phyloP scores from a whole-genome alignment of 345 rosid species.

The Punica granatum region DNA sequence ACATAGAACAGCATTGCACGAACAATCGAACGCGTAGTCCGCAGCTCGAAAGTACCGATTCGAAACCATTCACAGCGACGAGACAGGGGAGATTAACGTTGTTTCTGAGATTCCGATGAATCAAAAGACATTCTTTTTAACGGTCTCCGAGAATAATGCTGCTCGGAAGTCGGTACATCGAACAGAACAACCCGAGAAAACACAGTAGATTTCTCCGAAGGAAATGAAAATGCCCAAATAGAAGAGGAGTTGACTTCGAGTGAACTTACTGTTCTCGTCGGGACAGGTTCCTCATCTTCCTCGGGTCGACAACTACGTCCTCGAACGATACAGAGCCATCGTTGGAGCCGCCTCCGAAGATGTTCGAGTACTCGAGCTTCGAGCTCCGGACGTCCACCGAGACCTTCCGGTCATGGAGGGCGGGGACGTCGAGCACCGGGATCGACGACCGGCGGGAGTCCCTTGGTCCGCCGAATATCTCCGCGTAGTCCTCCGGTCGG shows the following conservation, averaged over 20 bases:
- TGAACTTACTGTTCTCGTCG: constrained; percentile 26
- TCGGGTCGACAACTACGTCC: constrained; percentile 38
- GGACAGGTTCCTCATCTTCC: constrained; percentile 18
- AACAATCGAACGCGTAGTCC: not conserved
- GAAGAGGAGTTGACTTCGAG: not conserved
- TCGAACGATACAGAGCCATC: constrained; percentile 51
- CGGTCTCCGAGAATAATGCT: no score
- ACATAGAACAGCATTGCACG: not conserved
- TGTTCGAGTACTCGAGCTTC: constrained; percentile 61
- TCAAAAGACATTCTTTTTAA: not conserved
- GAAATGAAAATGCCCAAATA: not conserved
- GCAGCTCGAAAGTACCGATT: not conserved
- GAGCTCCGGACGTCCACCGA: constrained; percentile 47
- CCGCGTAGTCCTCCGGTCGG: constrained; percentile 50
- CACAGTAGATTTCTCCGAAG: not conserved
- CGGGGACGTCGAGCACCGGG: constrained; percentile 80
- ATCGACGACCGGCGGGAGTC: constrained; percentile 45
- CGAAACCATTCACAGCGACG: not conserved
- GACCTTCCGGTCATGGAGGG: constrained; percentile 40
- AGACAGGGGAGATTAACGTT: not conserved
- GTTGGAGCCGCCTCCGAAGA: constrained; percentile 56
- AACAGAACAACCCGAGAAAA: not conserved
- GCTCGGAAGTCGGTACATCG: no score
- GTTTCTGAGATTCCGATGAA: not conserved
- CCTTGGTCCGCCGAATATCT: constrained; percentile 59